These are phyloP conservation scores for Stemphylium beticola DNA, from an alignment of 2,329 filamentous ascomycete genomes.

Conservation along the genomic window DNA sequence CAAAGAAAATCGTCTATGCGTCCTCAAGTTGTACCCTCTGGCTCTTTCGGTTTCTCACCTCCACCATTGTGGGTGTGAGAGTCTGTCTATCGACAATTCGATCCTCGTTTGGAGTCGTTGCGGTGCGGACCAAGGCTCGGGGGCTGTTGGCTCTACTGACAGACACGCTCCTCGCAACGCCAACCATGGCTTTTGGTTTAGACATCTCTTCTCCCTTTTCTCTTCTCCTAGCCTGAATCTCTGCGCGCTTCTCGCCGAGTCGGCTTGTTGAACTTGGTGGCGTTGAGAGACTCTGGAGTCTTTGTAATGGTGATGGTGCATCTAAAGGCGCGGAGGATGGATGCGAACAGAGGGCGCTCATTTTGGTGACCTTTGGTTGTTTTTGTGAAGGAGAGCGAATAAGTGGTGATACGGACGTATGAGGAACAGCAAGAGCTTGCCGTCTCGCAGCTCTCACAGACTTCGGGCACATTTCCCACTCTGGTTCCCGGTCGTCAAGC, in stretches of 20 bases:
- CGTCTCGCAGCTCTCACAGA: conserved; percentile 20
- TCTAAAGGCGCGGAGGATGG: conserved; percentile 39
- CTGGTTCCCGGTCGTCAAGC: conserved; percentile 35
- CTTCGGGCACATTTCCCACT: conserved; percentile 40
- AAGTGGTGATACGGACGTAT: conserved; percentile 8
- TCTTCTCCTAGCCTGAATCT: conserved; percentile 10
- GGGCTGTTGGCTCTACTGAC: conserved; percentile 39
- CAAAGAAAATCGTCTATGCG: conserved; percentile 22
- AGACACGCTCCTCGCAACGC: conserved; percentile 42
- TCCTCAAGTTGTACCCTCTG: conserved; percentile 46
- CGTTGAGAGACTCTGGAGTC: conserved; percentile 23
- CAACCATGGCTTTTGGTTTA: conserved; percentile 33
- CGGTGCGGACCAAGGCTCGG: conserved; percentile 23
- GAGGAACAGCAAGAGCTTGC: neutral
- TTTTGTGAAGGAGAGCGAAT: conserved; percentile 23
- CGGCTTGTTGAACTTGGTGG: conserved; percentile 25
- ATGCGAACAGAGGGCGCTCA: conserved; percentile 37
- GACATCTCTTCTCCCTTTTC: conserved; percentile 2
- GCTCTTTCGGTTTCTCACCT: conserved; percentile 45
- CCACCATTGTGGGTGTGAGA: conserved; percentile 46
- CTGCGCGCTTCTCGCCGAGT: conserved; percentile 20
- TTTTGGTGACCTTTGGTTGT: conserved; percentile 34
- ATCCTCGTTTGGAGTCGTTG: conserved; percentile 20
- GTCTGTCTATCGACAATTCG: conserved; percentile 35
- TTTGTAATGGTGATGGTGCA: conserved; percentile 26